phyloP scores from a whole-genome alignment of 208 protist species.

The Trypanosoma melophagium region DNA sequence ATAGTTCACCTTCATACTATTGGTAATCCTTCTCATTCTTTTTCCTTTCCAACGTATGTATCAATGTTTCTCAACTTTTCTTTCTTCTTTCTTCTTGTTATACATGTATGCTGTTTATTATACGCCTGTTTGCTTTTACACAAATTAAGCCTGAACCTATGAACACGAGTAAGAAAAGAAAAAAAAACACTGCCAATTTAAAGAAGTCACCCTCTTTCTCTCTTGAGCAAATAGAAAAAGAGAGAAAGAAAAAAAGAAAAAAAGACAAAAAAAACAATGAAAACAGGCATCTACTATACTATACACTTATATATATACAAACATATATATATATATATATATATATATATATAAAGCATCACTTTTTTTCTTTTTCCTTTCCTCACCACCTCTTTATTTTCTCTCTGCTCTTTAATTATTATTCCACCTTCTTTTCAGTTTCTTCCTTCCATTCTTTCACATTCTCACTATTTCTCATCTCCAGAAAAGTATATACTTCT shows the following conservation, averaged over 20 bases:
- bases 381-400: too few relatives aligned
- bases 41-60: too few relatives aligned
- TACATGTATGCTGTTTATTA: background rate
- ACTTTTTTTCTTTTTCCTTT: background rate
- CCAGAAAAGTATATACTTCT: conserved; percentile 57
- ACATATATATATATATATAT: background rate
- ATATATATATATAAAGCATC: background rate
- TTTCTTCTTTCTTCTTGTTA: background rate
- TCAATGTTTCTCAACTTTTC: background rate
- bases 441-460: background rate
- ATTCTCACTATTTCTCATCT: conserved; percentile 17
- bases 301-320: too few relatives aligned
- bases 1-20: too few relatives aligned
- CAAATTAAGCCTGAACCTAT: background rate
- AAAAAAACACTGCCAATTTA: background rate
- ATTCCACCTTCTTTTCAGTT: background rate
- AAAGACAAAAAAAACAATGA: too few relatives aligned
- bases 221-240: background rate
- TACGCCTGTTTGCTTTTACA: background rate
- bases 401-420: too few relatives aligned
- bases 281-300: too few relatives aligned
- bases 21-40: too few relatives aligned
- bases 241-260: too few relatives aligned
- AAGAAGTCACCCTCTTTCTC: background rate
- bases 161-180: background rate